phyloP scores from a whole-genome alignment of 1,139 yeast species.

The Lodderomyces metapsilosis region DNA sequence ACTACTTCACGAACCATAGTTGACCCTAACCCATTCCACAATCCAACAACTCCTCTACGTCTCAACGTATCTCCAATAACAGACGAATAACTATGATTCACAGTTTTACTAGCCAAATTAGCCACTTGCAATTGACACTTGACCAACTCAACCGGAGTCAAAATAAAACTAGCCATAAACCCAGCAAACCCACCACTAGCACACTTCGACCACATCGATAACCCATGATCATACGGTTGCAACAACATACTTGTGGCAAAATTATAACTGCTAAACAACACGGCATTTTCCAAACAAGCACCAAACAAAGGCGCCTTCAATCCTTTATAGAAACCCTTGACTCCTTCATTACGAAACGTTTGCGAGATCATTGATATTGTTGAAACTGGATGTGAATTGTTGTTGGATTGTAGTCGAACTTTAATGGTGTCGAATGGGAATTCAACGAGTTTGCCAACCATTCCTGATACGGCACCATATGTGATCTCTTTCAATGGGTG shows the following conservation, averaged over 20 bases:
- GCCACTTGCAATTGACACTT: slow-evolving; percentile 89
- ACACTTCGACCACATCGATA: slow-evolving; percentile 34
- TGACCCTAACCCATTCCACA: slow-evolving; percentile 87
- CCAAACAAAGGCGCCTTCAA: slow-evolving; percentile 80
- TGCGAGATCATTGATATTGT: slow-evolving; percentile 60
- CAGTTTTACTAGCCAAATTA: slow-evolving; percentile 24
- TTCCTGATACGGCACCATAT: slow-evolving; percentile 66
- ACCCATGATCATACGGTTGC: slow-evolving; percentile 29
- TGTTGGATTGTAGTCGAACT: slow-evolving; percentile 72
- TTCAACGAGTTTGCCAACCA: slow-evolving; percentile 79
- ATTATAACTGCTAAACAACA: slow-evolving; percentile 56
- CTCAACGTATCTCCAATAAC: slow-evolving; percentile 45
- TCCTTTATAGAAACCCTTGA: slow-evolving; percentile 57
- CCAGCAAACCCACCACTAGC: slow-evolving; percentile 83
- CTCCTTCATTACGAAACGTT: slow-evolving; percentile 67
- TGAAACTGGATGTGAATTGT: slow-evolving; percentile 36
- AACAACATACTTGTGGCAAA: slow-evolving; percentile 72
- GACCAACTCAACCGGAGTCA: slow-evolving; percentile 87
- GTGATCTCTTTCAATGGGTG: slow-evolving; percentile 38
- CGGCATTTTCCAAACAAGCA: slow-evolving; percentile 78
- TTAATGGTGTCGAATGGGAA: slow-evolving; percentile 92
- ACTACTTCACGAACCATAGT: slow-evolving; percentile 81
- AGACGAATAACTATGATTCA: slow-evolving; percentile 17
- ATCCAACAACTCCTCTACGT: slow-evolving; percentile 52
- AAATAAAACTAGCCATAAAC: slow-evolving; percentile 72